Conservation (phyloP, 345 rosid genomes). For the Boechera divaricarpa region DNA sequence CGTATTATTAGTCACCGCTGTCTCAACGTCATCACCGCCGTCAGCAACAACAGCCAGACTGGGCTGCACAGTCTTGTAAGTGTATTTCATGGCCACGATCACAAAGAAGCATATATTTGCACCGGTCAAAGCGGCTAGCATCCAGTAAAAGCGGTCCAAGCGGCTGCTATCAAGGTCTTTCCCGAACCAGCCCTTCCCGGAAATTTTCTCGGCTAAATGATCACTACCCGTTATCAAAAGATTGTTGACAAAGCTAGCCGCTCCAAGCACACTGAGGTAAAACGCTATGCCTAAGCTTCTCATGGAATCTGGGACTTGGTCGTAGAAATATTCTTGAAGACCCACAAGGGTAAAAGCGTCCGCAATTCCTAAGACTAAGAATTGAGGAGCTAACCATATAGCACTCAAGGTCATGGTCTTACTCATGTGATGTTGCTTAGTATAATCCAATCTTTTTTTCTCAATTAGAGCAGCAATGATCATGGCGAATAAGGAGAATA, state of each 20-base stretch:
- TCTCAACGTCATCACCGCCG: constrained; percentile 45
- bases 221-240: constrained; percentile 65
- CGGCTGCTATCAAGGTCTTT: constrained; percentile 81
- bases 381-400: constrained; percentile 62
- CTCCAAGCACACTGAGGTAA: constrained; percentile 63
- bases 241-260: constrained; percentile 77
- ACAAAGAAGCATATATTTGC: constrained; percentile 62
- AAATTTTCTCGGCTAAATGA: constrained; percentile 48
- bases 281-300: constrained; percentile 66
- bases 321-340: constrained; percentile 73
- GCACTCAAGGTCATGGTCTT: constrained; percentile 43
- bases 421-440: constrained; percentile 23
- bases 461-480: constrained; percentile 55
- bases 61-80: constrained; percentile 78
- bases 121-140: constrained; percentile 57
- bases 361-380: constrained; percentile 52
- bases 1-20: constrained; percentile 29
- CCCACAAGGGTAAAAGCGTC: constrained; percentile 65
- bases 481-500: constrained; percentile 49
- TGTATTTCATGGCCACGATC: constrained; percentile 61
- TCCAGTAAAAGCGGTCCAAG: constrained; percentile 79
- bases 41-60: constrained; percentile 69
- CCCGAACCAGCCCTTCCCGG: constrained; percentile 74
- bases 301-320: constrained; percentile 74
- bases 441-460: constrained; percentile 47